Percentiles rank a stretch among this genome's conserved stretches.
Conservation (phyloP, 1,284 basidiomycete species). For the Microbotryum silenes-acaulis region DNA sequence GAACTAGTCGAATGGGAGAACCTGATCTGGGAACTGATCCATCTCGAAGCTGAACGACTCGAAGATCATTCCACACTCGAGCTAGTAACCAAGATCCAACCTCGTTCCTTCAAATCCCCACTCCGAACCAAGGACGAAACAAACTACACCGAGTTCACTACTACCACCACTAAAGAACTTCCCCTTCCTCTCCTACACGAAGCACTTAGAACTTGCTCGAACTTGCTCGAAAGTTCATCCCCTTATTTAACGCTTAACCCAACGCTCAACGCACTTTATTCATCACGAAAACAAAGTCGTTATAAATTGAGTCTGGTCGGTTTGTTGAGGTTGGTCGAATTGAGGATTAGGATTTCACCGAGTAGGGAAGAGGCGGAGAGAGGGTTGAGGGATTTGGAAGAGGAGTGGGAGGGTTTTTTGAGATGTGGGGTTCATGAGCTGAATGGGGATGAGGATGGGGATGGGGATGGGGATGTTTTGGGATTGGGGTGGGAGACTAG, state of each 20-base stretch:
- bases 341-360: background rate
- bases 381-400: constrained; percentile 14
- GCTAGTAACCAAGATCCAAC: background rate
- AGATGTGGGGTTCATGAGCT: no score
- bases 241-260: no score
- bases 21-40: background rate
- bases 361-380: constrained; percentile 6
- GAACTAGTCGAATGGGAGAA: constrained; percentile 4
- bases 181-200: background rate
- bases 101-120: background rate
- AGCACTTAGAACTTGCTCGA: background rate
- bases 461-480: background rate
- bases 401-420: constrained; percentile 5
- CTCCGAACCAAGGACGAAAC: background rate
- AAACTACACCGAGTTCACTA: background rate
- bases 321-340: background rate
- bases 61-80: background rate
- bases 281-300: no score
- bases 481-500: background rate
- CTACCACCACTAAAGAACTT: background rate
- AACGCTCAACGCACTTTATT: no score
- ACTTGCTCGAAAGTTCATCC: no score
- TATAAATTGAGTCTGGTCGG: background rate
- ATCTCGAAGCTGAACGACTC: background rate
- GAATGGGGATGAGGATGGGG: background rate